Evolutionary conservation across 2,329 filamentous ascomycete species (phyloP), one percentile per base, ranked within the genome.

Genomic region (Dothidotthia symphoricarpi): DNA sequence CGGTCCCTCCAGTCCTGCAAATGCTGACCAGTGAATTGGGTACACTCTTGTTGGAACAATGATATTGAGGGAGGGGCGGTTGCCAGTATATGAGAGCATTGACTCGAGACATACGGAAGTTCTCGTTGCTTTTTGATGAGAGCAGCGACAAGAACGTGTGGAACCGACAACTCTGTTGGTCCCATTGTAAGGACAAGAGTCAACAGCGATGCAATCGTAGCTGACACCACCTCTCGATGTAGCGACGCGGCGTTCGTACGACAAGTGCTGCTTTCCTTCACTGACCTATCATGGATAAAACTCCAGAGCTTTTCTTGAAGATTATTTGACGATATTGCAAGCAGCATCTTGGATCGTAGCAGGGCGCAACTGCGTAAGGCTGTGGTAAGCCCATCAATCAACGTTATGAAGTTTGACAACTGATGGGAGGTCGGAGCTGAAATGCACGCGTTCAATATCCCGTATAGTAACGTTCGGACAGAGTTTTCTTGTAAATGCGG

Each of bases 1-100:
- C 64, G 67, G 24, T 65, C 49, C 44, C 69, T 70, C 78, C 78
- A 82, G 42, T 78, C 67, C 19, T 66, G 57, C 25, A 64, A 62
- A 28, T 63, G 46, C 16, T 34, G 42, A 26, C 41, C 57, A 12
- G 53, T 49, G 31, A 50, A 45, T 39, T 69, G 64, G 16, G 72
- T 74, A 26, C 59, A 59, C 34, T 64, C 52, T 43, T 68, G 62
- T 34, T 68, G 59, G 16, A 72, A 65, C 1, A 67, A 33, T 3
- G 62, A 63, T 17, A 65, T 36, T 0, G 52, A 22, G 8, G 36
- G 22, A 7, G n/a, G 31, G 22, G 25, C 13, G 3, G 17, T 24
- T 6, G 26, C 14, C 6, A 22, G 11, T 2, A 33, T 8, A 43
- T 64, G 58, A n/a, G 36, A 39, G 38, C 60, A 66, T 29, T 37